Evolutionary conservation across 2,329 filamentous ascomycete genomes (phyloP).

Genomic region (Fusarium verrucosum): DNA sequence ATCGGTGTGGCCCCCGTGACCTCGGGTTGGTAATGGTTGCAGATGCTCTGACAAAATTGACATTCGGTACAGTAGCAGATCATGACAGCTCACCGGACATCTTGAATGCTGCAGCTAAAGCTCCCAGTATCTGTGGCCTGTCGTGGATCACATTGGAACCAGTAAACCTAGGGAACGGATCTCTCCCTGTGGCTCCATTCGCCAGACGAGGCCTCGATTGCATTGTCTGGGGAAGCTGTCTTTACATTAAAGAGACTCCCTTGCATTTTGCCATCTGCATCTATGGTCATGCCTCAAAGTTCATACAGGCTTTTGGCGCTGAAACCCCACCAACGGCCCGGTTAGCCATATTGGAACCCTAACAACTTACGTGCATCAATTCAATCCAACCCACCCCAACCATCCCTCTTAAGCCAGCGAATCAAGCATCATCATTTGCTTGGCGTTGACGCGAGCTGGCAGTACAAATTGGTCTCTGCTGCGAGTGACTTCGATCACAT

Average conservation of each 20-base stretch:
- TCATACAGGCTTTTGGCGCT: conserved; percentile 15
- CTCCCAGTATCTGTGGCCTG: conserved; percentile 26
- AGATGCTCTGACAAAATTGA: conserved; percentile 18
- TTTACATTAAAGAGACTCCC: conserved; percentile 15
- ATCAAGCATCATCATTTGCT: conserved; percentile 22
- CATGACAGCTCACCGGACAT: conserved; percentile 40
- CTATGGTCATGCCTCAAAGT: conserved; percentile 37
- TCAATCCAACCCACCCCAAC: conserved; percentile 21
- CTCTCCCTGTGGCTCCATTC: conserved; percentile 23
- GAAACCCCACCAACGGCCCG: conserved; percentile 40
- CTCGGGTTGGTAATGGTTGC: conserved; percentile 23
- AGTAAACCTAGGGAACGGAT: conserved; percentile 14
- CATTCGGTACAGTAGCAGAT: conserved; percentile 14
- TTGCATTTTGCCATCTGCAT: conserved; percentile 32
- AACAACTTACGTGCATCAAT: conserved; percentile 32
- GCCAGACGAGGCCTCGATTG: conserved; percentile 15
- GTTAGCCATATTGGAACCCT: conserved; percentile 26
- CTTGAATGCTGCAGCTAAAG: conserved; percentile 33
- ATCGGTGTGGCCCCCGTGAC: conserved; percentile 26
- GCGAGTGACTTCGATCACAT: conserved; percentile 3
- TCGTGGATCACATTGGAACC: conserved; percentile 18
- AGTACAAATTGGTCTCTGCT: conserved; percentile 22
- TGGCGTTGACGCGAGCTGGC: conserved; percentile 22
- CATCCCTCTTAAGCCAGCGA: conserved; percentile 24
- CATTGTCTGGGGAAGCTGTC: conserved; percentile 7